These are phyloP conservation scores for Fusarium dimerum DNA, from an alignment of 2,329 filamentous ascomycete genomes.

Conservation along the genomic window DNA sequence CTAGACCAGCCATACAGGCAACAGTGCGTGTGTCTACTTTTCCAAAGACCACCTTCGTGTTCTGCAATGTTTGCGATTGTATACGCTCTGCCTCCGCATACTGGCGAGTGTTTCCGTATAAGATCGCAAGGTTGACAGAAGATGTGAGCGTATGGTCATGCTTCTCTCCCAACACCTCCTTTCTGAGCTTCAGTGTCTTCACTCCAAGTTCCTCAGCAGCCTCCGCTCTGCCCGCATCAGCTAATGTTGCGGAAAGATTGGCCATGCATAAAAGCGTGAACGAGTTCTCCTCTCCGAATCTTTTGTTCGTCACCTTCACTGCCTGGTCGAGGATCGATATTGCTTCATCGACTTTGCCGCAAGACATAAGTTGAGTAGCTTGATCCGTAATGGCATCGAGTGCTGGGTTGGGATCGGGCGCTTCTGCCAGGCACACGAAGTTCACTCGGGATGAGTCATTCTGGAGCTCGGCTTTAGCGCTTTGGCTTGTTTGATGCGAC, in stretches of 20 bases:
- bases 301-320: background rate
- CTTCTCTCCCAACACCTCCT: background rate
- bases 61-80: background rate
- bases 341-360: background rate
- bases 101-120: background rate
- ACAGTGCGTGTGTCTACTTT: background rate
- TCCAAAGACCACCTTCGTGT: background rate
- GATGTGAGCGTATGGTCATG: background rate
- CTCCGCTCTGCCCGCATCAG: background rate
- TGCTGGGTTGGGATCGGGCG: no score
- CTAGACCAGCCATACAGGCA: background rate
- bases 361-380: background rate
- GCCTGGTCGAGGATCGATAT: background rate
- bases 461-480: no score
- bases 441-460: no score
- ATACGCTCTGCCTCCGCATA: background rate
- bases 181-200: background rate
- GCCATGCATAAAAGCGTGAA: background rate
- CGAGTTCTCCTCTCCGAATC: background rate
- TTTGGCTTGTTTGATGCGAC: no score
- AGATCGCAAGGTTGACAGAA: background rate
- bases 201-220: background rate
- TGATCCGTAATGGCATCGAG: no score
- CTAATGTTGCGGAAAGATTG: background rate
- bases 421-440: no score